Evolutionary conservation across 2,329 filamentous ascomycete genomes (phyloP).

Genomic region (Dactylonectria estremocensis): DNA sequence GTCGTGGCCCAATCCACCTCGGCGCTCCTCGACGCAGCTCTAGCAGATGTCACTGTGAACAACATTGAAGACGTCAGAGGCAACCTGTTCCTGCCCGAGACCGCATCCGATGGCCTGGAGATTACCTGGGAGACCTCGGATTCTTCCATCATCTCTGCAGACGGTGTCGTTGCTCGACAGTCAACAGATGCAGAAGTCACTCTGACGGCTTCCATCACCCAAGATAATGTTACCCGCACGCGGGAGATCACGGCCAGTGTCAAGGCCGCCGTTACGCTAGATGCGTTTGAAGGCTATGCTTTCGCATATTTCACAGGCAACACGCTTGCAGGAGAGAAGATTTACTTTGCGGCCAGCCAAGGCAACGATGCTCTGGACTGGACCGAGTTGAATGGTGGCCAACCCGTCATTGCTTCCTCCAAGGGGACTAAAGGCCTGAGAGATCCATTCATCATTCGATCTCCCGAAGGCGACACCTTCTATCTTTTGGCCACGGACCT

Average conservation of each 20-base stretch:
- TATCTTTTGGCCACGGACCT: slow-evolving; percentile 68
- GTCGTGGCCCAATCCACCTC: slow-evolving; percentile 9
- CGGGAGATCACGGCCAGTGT: slow-evolving; percentile 55
- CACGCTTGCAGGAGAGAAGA: slow-evolving; percentile 63
- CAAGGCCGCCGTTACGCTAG: slow-evolving; percentile 50
- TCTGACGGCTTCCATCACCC: slow-evolving; percentile 54
- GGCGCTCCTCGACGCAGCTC: slow-evolving; percentile 17
- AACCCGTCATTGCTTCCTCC: slow-evolving; percentile 62
- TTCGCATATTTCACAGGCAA: slow-evolving; percentile 68
- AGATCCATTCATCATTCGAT: slow-evolving; percentile 68
- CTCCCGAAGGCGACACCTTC: slow-evolving; percentile 65
- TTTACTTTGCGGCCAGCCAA: slow-evolving; percentile 66
- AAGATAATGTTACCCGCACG: slow-evolving; percentile 42
- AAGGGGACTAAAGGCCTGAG: slow-evolving; percentile 65
- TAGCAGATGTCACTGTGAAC: slow-evolving; percentile 43
- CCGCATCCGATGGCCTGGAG: slow-evolving; percentile 46
- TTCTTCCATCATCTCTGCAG: slow-evolving; percentile 50
- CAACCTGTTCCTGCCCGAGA: slow-evolving; percentile 55
- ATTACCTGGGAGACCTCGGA: slow-evolving; percentile 57
- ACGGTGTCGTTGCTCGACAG: slow-evolving; percentile 56
- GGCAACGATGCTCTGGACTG: slow-evolving; percentile 68
- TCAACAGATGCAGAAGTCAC: slow-evolving; percentile 46
- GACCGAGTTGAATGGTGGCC: slow-evolving; percentile 64
- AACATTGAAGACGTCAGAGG: slow-evolving; percentile 57
- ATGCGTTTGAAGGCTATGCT: slow-evolving; percentile 61